These are phyloP conservation scores for Salix caprea DNA, from an alignment of 345 rosid genomes.

Conservation along the genomic window DNA sequence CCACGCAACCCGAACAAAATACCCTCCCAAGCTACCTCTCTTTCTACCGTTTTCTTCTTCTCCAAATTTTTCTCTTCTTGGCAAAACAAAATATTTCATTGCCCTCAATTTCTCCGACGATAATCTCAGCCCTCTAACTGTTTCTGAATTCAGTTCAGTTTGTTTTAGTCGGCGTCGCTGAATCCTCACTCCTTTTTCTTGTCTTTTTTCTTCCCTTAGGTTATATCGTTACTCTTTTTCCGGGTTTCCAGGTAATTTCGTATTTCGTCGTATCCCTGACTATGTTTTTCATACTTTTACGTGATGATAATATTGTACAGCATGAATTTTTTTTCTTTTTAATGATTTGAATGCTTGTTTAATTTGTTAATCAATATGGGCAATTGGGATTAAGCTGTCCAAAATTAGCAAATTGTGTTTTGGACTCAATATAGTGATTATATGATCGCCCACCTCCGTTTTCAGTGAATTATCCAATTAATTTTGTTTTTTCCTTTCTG, in stretches of 20 bases:
- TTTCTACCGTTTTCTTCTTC: not conserved
- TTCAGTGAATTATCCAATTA: not conserved
- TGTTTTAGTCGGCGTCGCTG: not conserved
- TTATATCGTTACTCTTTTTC: not conserved
- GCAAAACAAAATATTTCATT: not conserved
- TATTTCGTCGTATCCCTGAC: not conserved
- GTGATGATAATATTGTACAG: not conserved
- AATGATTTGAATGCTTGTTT: not conserved
- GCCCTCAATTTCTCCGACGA: no score
- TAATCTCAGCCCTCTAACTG: not conserved
- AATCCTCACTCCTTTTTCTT: not conserved
- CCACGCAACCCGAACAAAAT: not conserved
- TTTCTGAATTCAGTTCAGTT: not conserved
- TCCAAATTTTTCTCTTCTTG: not conserved
- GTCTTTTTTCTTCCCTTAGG: not conserved
- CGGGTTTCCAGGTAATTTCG: constrained; percentile 17
- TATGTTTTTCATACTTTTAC: not conserved
- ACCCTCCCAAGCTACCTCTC: not conserved
- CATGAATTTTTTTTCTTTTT: not conserved
- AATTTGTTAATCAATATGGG: not conserved
- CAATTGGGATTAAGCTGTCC: not conserved
- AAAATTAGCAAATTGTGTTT: not conserved
- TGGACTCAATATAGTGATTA: not conserved
- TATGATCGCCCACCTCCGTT: not conserved
- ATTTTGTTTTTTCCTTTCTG: not conserved